A percentile compares a stretch with the other conserved stretches of the same genome.
Conservation (phyloP, 495 filamentous ascomycete genomes). For the Terfezia claveryi region DNA sequence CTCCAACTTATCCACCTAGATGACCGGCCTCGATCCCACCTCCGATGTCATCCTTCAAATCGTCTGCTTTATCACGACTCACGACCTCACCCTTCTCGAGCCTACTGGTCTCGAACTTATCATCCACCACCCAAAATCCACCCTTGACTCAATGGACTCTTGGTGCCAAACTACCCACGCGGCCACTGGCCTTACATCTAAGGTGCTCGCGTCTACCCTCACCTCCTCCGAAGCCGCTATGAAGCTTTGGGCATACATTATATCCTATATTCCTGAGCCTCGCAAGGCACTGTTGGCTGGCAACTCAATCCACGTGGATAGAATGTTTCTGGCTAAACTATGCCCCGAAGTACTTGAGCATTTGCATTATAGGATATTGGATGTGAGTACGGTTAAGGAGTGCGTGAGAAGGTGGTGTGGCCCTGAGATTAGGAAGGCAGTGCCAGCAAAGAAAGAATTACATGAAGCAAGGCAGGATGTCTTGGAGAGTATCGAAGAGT, state of each 20-base stretch:
- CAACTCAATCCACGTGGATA: conserved; percentile 80
- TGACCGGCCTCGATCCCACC: conserved; percentile 73
- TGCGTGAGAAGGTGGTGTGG: conserved; percentile 62
- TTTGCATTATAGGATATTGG: conserved; percentile 73
- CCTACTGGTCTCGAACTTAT: conserved; percentile 54
- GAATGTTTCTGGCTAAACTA: conserved; percentile 49
- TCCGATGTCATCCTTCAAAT: conserved; percentile 76
- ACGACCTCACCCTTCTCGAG: conserved; percentile 54
- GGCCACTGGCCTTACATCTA: conserved; percentile 54
- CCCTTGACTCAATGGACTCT: conserved; percentile 52
- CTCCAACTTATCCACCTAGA: conserved; percentile 29
- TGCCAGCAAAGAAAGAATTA: conserved; percentile 48
- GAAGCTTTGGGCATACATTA: conserved; percentile 55
- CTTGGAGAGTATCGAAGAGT: conserved; percentile 82
- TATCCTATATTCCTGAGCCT: conserved; percentile 39
- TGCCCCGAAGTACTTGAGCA: conserved; percentile 50
- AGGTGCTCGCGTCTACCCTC: conserved; percentile 49
- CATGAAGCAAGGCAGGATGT: conserved; percentile 83
- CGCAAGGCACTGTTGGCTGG: conserved; percentile 56
- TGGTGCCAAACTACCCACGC: conserved; percentile 44
- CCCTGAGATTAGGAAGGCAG: conserved; percentile 30
- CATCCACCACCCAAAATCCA: conserved; percentile 48
- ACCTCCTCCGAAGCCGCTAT: conserved; percentile 51
- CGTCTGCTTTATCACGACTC: conserved; percentile 78
- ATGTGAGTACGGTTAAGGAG: conserved; percentile 83